Conservation (phyloP, 495 filamentous ascomycete species). For the Penicillium fimorum region DNA sequence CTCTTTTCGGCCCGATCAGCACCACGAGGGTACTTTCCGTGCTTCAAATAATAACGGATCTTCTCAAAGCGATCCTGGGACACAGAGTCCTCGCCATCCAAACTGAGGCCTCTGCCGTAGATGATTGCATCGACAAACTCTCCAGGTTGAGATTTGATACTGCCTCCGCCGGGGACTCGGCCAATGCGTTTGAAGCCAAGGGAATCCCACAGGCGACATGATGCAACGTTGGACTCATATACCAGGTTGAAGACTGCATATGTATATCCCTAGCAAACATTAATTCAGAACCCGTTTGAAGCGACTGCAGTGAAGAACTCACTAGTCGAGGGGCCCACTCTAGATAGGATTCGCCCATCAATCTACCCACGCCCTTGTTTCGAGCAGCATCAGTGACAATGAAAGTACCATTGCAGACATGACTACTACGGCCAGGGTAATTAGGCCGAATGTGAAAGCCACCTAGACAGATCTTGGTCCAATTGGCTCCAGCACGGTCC, state of each 20-base stretch:
- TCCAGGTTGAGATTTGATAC: slow-evolving; percentile 75
- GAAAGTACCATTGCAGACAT: slow-evolving; percentile 96
- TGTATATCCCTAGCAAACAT: slow-evolving; percentile 66
- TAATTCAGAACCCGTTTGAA: not conserved
- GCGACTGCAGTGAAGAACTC: slow-evolving; percentile 24
- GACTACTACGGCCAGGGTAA: slow-evolving; percentile 92
- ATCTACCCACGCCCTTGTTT: slow-evolving; percentile 82
- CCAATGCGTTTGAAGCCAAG: slow-evolving; percentile 98
- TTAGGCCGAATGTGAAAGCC: slow-evolving; percentile 98
- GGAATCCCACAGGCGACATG: slow-evolving; percentile 93
- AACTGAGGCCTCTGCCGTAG: slow-evolving; percentile 82
- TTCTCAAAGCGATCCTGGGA: slow-evolving; percentile 98
- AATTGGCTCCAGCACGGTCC: slow-evolving; percentile 63
- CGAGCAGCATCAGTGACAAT: slow-evolving; percentile 87
- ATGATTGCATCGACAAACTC: slow-evolving; percentile 93
- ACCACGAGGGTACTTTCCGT: slow-evolving; percentile 88
- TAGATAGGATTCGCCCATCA: slow-evolving; percentile 92
- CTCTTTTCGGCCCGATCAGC: slow-evolving; percentile 95
- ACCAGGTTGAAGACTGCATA: slow-evolving; percentile 98
- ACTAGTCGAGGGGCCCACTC: slow-evolving; percentile 92
- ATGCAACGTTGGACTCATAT: slow-evolving; percentile 95
- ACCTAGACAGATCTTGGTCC: slow-evolving; percentile 82
- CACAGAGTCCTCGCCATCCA: slow-evolving; percentile 79
- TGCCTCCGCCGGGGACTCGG: slow-evolving; percentile 82
- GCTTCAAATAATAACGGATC: slow-evolving; percentile 95